Percentiles rank a stretch among this genome's conserved stretches.
phyloP scores from a whole-genome alignment of 2,329 filamentous ascomycete genomes.

The Pseudogymnoascus sp. region DNA sequence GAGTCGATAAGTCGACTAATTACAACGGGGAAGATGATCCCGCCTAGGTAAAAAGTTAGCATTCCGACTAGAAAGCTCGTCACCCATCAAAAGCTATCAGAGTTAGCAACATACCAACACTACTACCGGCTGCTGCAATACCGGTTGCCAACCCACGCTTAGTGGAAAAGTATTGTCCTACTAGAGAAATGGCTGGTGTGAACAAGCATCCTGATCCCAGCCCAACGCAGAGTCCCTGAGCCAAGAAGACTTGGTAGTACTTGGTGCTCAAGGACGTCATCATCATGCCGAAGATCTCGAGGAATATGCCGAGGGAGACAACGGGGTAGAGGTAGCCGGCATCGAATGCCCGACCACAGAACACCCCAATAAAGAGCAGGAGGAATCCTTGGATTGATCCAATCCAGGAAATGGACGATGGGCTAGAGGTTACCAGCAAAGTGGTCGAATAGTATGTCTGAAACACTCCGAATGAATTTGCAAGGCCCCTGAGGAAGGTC shows the following conservation, averaged over 20 bases:
- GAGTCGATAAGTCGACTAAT: constrained; percentile 31
- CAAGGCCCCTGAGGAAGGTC: too few relatives aligned
- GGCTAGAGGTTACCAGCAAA: neutral
- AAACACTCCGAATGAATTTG: too few relatives aligned
- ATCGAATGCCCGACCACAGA: constrained; percentile 42
- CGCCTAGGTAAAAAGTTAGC: constrained; percentile 21
- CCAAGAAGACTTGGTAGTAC: constrained; percentile 40
- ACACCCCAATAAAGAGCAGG: constrained; percentile 35
- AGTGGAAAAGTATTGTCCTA: constrained; percentile 58
- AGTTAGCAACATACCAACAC: constrained; percentile 14
- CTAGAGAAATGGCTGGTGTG: constrained; percentile 54
- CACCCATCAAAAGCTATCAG: too few relatives aligned
- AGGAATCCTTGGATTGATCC: constrained; percentile 42
- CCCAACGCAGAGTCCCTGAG: constrained; percentile 40
- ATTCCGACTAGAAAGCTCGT: too few relatives aligned
- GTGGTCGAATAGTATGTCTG: too few relatives aligned
- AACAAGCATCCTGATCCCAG: constrained; percentile 48
- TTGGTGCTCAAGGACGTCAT: constrained; percentile 31
- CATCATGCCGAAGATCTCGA: constrained; percentile 42
- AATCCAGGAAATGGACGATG: constrained; percentile 38
- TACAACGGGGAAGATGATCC: constrained; percentile 39
- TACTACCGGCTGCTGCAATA: constrained; percentile 41
- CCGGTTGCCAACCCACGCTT: constrained; percentile 52
- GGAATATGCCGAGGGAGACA: constrained; percentile 34
- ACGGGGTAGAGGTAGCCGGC: constrained; percentile 38